Evolutionary conservation across 2,329 filamentous ascomycete species (phyloP), one percentile per base, ranked within the genome.

Genomic region (Ambrosiella beaveri): DNA sequence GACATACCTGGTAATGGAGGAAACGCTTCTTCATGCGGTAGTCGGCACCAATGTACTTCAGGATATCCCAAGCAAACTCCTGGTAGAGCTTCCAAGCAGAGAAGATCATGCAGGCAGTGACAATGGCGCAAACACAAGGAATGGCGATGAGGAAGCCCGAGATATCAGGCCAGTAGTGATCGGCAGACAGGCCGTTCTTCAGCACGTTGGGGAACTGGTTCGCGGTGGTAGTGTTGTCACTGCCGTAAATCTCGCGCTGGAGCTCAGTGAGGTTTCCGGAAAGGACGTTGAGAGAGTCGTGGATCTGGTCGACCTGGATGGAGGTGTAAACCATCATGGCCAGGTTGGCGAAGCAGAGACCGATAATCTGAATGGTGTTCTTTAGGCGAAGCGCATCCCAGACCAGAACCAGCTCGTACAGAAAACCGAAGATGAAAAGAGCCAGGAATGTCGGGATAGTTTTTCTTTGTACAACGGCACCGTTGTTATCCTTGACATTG

Each of bases 61-160:
- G 89, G 66, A 98, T 98, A 59, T 93, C 93, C 93, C 93, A 98
- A 9, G 93, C 91, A 71, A 98, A 98, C 70, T 96, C 91, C 67
- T 95, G 89, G 68, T 98, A 97, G 38, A 98, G 78, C 73, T 95
- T 96, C 86, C 89, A 97, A 1, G 91, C 83, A 56, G 90, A 74
- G 62, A 88, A 85, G 12, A 76, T 76, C 76, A 97, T 83, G 57
- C 81, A 66, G 5, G 90, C 63, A 2, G 86, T 91, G 37, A 80
- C 80, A 37, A 94, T 71, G 0, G 81, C 88, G 63, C 97, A 85
- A 59, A 98, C 80, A 64, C 80, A 82, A 0, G 93, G 93, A 58
- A 94, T 88, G 9, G 91, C 85, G 62, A 96, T 78, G 39, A 98
- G 76, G 64, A 86, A 89, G 1, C 88, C 85, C 64, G 80, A 76